Evolutionary conservation across 768 basidiomycete species (phyloP).

Genomic region (Naganishia randhawae): DNA sequence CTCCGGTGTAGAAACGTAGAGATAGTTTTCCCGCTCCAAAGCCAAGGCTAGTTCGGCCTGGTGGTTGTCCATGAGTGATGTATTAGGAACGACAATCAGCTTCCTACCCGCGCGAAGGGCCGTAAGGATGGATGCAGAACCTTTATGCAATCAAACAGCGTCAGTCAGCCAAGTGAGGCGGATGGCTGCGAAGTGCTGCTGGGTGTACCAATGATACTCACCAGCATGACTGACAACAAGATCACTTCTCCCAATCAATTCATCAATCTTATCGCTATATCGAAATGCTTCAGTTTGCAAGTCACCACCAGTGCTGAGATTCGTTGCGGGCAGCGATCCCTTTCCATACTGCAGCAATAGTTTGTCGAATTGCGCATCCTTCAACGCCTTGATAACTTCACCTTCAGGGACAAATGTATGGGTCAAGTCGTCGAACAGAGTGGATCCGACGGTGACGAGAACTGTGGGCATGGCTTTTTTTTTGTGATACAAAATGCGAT

Average conservation of each 20-base stretch:
- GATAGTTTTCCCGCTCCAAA: conserved; percentile 49
- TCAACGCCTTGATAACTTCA: conserved; percentile 60
- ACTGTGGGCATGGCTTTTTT: conserved; percentile 29
- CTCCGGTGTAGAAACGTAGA: conserved; percentile 20
- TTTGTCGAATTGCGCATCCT: conserved; percentile 39
- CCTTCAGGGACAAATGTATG: conserved; percentile 58
- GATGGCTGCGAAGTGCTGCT: not conserved
- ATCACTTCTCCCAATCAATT: conserved; percentile 64
- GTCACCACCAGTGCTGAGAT: conserved; percentile 48
- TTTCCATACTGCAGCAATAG: conserved; percentile 74
- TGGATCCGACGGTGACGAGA: conserved; percentile 87
- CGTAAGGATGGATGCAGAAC: conserved; percentile 90
- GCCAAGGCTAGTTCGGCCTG: conserved; percentile 80
- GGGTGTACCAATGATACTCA: conserved; percentile 50
- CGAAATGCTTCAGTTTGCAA: conserved; percentile 64
- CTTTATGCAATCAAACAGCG: conserved; percentile 52
- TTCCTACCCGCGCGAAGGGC: conserved; percentile 69
- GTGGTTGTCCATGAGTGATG: conserved; percentile 84
- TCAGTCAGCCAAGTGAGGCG: not conserved
- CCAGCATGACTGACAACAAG: conserved; percentile 92
- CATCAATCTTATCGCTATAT: conserved; percentile 70
- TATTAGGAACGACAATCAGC: conserved; percentile 84
- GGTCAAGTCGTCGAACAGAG: conserved; percentile 73
- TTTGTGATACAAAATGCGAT: too few relatives aligned
- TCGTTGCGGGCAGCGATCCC: conserved; percentile 25